phyloP scores from a whole-genome alignment of 1,284 basidiomycete genomes.

The Cryptococcus wingfieldii region DNA sequence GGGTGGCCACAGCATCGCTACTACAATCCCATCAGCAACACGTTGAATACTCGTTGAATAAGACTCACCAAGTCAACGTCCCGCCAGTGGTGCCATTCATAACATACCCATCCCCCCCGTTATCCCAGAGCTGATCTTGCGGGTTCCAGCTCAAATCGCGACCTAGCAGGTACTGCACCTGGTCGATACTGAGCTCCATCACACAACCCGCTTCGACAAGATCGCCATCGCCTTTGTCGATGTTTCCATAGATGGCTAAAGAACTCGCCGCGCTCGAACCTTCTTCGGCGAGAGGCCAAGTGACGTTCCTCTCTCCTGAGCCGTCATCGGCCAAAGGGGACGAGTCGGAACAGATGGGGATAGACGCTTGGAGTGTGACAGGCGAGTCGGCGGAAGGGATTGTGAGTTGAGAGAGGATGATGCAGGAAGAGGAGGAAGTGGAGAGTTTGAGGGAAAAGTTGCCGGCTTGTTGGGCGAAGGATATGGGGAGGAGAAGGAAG shows the following conservation, averaged over 20 bases:
- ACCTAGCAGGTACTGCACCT: constrained; percentile 6
- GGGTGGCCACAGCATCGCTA: background rate
- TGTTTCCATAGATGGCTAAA: constrained; percentile 3
- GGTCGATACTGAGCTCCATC: constrained; percentile 4
- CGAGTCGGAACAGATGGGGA: constrained; percentile 4
- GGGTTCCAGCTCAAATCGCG: constrained; percentile 4
- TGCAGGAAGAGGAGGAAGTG: background rate
- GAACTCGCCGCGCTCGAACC: background rate
- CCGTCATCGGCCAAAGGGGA: background rate
- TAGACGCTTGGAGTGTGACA: background rate
- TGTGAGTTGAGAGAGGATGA: constrained; percentile 3
- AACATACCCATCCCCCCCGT: background rate
- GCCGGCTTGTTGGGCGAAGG: constrained; percentile 1
- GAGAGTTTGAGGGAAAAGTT: constrained; percentile 1
- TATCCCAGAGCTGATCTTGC: constrained; percentile 1
- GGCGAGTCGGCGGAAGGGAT: background rate
- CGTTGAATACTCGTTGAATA: background rate
- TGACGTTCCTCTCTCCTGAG: background rate
- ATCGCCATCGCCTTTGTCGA: background rate
- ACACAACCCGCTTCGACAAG: constrained; percentile 3
- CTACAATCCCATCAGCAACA: background rate
- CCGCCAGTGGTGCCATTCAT: constrained; percentile 6
- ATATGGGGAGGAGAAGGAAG: background rate
- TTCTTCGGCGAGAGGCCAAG: background rate
- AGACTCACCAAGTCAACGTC: constrained; percentile 3